Percentiles rank a stretch among this genome's conserved stretches.
Conservation (phyloP, 495 filamentous ascomycete species). For the Aspergillus asperescens region DNA sequence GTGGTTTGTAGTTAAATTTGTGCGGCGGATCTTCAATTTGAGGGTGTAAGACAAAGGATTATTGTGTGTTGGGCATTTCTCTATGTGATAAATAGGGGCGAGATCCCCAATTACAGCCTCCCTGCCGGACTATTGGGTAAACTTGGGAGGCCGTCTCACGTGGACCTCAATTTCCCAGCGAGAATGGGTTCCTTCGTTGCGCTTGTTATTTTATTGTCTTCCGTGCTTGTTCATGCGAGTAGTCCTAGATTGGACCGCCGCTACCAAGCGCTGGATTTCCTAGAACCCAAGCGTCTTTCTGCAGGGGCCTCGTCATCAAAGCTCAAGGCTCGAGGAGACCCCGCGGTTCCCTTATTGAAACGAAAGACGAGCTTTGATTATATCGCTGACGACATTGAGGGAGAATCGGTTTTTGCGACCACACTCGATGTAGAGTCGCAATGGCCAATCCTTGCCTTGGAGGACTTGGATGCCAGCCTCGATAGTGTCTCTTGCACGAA, state of each 20-base stretch:
- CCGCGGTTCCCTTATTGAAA: background rate
- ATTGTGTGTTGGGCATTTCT: background rate
- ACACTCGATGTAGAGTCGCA: conserved; percentile 18
- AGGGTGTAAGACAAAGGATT: background rate
- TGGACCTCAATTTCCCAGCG: too few species aligned
- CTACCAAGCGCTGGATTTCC: background rate
- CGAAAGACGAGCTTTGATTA: conserved; percentile 10
- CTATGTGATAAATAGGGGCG: background rate
- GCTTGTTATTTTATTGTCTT: background rate
- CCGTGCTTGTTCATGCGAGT: background rate
- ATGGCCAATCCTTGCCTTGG: conserved; percentile 21
- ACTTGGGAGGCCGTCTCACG: too few species aligned
- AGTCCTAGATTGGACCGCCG: background rate
- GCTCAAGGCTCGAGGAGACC: background rate
- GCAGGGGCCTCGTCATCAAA: conserved; percentile 5
- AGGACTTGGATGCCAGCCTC: conserved; percentile 24
- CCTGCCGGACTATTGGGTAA: too few species aligned
- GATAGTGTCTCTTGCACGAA: conserved; percentile 18
- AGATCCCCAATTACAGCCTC: background rate
- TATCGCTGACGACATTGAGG: background rate
- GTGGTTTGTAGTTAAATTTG: background rate
- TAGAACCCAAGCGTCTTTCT: conserved; percentile 2
- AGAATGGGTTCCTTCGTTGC: background rate
- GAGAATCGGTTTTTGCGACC: conserved; percentile 4
- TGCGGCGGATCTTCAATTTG: background rate